A percentile compares a stretch with the other conserved stretches of the same genome.
Conservation (phyloP, 2,329 filamentous ascomycete genomes). For the Rachicladosporium sp. region DNA sequence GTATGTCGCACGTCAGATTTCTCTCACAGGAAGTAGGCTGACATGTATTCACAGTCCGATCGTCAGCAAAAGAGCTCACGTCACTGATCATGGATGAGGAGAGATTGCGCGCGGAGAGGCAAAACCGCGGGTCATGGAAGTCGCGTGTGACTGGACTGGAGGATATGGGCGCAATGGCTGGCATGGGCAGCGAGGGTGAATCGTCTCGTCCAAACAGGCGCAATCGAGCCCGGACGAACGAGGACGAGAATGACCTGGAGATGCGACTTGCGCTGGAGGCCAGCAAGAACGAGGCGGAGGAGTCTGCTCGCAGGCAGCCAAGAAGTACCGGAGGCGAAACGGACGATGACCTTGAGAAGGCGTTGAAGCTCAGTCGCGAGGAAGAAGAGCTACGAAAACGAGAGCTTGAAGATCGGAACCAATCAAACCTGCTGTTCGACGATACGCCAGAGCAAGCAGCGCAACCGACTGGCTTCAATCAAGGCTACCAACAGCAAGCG, state of each 20-base stretch:
- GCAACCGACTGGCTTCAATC: conserved; percentile 80
- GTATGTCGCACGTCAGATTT: conserved; percentile 40
- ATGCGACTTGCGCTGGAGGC: conserved; percentile 85
- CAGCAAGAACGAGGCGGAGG: conserved; percentile 89
- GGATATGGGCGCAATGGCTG: conserved; percentile 53
- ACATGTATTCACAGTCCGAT: conserved; percentile 71
- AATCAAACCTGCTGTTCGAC: conserved; percentile 73
- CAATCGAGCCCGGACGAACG: conserved; percentile 40
- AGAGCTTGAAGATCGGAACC: conserved; percentile 75
- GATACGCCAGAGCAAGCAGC: conserved; percentile 52
- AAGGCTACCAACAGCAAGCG: conserved; percentile 93
- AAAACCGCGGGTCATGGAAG: conserved; percentile 90
- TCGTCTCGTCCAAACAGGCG: conserved; percentile 41
- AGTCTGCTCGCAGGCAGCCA: conserved; percentile 63
- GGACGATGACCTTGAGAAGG: conserved; percentile 86
- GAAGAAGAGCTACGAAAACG: conserved; percentile 81
- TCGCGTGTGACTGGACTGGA: conserved; percentile 89
- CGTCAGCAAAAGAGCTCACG: conserved; percentile 91
- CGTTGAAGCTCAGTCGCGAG: conserved; percentile 85
- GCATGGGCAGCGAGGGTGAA: conserved; percentile 50
- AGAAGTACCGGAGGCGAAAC: conserved; percentile 37
- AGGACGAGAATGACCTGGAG: conserved; percentile 77
- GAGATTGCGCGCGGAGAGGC: conserved; percentile 75
- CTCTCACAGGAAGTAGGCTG: conserved; percentile 64
- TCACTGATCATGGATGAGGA: conserved; percentile 88